A percentile compares a stretch with the other conserved stretches of the same genome.
Conservation (phyloP, 2,329 filamentous ascomycete species). For the Hortaea sp. region DNA sequence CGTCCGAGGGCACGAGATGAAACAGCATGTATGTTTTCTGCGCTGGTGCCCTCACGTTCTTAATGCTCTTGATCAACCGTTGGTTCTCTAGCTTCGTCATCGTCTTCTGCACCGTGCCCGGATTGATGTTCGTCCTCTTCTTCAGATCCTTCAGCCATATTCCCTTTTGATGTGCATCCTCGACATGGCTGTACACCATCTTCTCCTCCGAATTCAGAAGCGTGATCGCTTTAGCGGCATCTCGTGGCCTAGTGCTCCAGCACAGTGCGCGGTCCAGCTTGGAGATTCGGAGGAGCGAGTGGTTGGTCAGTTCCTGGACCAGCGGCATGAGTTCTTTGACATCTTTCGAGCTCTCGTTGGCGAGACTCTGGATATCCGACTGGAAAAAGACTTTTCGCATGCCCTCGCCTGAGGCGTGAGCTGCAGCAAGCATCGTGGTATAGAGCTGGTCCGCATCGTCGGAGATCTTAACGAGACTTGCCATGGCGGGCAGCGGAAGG, state of each 20-base stretch:
- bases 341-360: constrained; percentile 1
- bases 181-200: constrained; percentile 81
- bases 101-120: constrained; percentile 67
- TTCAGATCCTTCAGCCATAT: constrained; percentile 88
- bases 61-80: constrained; percentile 76
- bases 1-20: constrained; percentile 72
- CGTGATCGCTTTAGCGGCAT: constrained; percentile 25
- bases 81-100: constrained; percentile 77
- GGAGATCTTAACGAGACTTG: constrained; percentile 11
- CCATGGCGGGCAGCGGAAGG: constrained; percentile 7
- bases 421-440: constrained; percentile 10
- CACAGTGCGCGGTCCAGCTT: constrained; percentile 18
- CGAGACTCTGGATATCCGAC: constrained; percentile 10
- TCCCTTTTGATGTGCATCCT: constrained; percentile 72
- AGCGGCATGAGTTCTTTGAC: constrained; percentile 19
- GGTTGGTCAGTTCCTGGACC: constrained; percentile 21
- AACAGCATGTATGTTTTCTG: constrained; percentile 96
- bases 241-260: constrained; percentile 19
- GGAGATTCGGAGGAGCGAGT: constrained; percentile 23
- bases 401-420: constrained; percentile 17
- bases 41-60: constrained; percentile 80
- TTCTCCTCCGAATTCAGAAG: constrained; percentile 58
- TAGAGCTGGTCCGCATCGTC: constrained; percentile 21
- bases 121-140: constrained; percentile 61
- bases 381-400: constrained; percentile 23